Conservation (phyloP, 2,329 filamentous ascomycete species). For the Balansia obtecta region DNA sequence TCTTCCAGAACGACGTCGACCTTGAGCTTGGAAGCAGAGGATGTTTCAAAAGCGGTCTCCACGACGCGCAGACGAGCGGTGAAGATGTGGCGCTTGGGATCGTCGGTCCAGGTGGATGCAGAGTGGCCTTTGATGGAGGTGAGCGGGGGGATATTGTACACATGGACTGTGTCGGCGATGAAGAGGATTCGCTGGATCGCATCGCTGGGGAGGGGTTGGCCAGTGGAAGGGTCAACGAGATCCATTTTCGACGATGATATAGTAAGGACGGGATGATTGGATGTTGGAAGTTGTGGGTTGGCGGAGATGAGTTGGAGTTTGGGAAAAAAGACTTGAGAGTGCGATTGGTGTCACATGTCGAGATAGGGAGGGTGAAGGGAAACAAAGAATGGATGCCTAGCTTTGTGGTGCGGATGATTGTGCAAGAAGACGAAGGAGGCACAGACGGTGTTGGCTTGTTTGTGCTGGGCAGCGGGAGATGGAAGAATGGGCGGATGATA, state of each 20-base stretch:
- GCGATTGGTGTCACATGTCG: too few relatives aligned
- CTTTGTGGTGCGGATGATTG: too few relatives aligned
- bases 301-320: too few relatives aligned
- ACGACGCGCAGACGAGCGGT: slow-evolving; percentile 69
- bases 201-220: slow-evolving; percentile 52
- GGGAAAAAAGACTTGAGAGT: too few relatives aligned
- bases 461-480: too few relatives aligned
- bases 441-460: too few relatives aligned
- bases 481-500: too few relatives aligned
- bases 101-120: slow-evolving; percentile 64
- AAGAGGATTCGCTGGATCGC: slow-evolving; percentile 80
- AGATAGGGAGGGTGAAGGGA: too few relatives aligned
- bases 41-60: slow-evolving; percentile 50
- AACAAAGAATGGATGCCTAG: too few relatives aligned
- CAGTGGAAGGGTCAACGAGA: slow-evolving; percentile 58
- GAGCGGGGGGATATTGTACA: slow-evolving; percentile 79
- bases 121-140: slow-evolving; percentile 67
- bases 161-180: slow-evolving; percentile 60
- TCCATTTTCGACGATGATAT: slow-evolving; percentile 29
- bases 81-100: slow-evolving; percentile 66
- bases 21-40: slow-evolving; percentile 39
- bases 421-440: too few relatives aligned
- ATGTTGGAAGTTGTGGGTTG: too few relatives aligned
- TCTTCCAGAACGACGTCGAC: slow-evolving; percentile 74
- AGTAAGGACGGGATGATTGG: too few relatives aligned